Evolutionary conservation across 441 rosid species (phyloP).

Genomic region (Populus tomentosa): DNA sequence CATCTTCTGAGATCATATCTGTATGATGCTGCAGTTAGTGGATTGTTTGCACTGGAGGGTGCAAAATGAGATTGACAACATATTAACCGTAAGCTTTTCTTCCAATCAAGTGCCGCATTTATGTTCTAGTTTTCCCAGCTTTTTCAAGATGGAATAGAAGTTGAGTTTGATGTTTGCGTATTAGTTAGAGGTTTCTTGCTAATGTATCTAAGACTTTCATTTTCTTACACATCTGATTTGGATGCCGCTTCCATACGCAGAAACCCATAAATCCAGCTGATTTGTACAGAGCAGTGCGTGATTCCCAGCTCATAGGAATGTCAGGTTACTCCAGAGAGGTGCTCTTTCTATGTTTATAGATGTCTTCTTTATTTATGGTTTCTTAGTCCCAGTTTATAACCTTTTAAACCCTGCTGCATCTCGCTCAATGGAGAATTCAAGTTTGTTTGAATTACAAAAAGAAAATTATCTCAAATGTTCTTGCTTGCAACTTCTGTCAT

Average conservation of each 20-base stretch:
- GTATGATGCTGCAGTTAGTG: slow-evolving; percentile 52
- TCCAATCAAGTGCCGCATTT: slow-evolving; percentile 1
- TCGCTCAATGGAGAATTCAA: too few relatives aligned
- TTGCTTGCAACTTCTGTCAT: slow-evolving; percentile 14
- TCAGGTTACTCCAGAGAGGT: slow-evolving; percentile 97
- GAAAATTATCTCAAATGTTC: not conserved
- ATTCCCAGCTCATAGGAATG: slow-evolving; percentile 88
- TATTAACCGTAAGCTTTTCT: slow-evolving; percentile 56
- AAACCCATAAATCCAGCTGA: slow-evolving; percentile 79
- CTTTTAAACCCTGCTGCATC: not conserved
- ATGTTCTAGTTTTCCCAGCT: not conserved
- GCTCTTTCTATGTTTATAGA: slow-evolving; percentile 12
- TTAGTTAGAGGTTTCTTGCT: not conserved
- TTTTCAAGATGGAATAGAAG: not conserved
- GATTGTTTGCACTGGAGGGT: slow-evolving; percentile 86
- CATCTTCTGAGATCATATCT: slow-evolving; percentile 11
- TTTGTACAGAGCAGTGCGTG: slow-evolving; percentile 68
- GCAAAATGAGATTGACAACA: slow-evolving; percentile 76
- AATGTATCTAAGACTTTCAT: not conserved
- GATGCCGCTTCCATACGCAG: slow-evolving; percentile 33
- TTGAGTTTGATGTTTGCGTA: not conserved
- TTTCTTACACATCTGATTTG: slow-evolving; percentile 10
- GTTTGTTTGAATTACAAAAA: slow-evolving; percentile 7
- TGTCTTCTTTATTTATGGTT: slow-evolving; percentile 9
- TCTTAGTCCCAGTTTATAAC: slow-evolving; percentile 12